Conservation (phyloP, 495 filamentous ascomycete genomes). For the Penicillium salamii region DNA sequence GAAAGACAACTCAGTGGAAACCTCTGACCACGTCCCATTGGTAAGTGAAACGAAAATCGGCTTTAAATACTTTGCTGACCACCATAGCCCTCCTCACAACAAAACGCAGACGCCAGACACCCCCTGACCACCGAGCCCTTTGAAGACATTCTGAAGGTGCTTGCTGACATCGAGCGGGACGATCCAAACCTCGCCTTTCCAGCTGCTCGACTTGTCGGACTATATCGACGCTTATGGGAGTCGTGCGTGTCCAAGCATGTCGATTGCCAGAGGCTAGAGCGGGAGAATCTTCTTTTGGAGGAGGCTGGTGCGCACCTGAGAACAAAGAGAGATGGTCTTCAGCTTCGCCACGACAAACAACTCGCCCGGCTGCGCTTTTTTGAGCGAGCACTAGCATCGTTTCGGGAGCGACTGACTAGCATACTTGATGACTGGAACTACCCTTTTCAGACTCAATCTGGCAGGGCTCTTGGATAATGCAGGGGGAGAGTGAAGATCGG, state of each 20-base stretch:
- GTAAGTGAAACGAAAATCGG: slow-evolving; percentile 1
- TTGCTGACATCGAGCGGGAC: slow-evolving; percentile 3
- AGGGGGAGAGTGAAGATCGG: background rate
- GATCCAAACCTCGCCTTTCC: slow-evolving; percentile 4
- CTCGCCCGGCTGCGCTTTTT: slow-evolving; percentile 5
- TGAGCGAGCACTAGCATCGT: slow-evolving; percentile 4
- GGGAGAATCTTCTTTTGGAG: slow-evolving; percentile 1
- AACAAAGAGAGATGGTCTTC: slow-evolving; percentile 7
- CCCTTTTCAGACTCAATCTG: slow-evolving; percentile 3
- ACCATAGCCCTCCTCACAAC: background rate
- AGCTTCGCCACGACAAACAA: slow-evolving; percentile 10
- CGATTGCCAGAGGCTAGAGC: slow-evolving; percentile 2
- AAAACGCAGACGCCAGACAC: background rate
- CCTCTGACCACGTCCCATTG: background rate
- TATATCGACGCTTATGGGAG: slow-evolving; percentile 2
- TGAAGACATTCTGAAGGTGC: background rate
- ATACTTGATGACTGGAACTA: slow-evolving; percentile 7
- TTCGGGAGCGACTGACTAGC: background rate
- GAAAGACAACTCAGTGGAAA: background rate
- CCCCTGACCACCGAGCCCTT: background rate
- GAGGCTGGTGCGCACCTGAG: slow-evolving; percentile 3
- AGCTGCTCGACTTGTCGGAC: background rate
- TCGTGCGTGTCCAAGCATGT: slow-evolving; percentile 3
- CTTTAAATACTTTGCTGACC: background rate
- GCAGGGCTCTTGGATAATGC: background rate